Evolutionary conservation across 2,329 filamentous ascomycete species (phyloP).

Genomic region (Neopestalotiopsis clavispora): DNA sequence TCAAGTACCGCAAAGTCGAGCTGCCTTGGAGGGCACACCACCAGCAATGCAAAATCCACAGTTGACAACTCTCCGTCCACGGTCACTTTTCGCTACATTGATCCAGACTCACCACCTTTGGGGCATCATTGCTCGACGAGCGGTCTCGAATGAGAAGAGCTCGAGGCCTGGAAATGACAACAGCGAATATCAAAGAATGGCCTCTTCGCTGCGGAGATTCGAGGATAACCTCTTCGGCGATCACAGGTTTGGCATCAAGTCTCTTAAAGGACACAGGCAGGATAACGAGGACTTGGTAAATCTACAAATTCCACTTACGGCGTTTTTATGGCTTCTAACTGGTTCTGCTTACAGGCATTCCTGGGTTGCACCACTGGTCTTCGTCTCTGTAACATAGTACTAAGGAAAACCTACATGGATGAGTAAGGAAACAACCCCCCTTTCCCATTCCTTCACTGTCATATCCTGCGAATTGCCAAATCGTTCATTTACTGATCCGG

Average conservation of each 20-base stretch:
- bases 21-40: slow-evolving; percentile 57
- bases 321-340: not conserved
- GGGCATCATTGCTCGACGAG: slow-evolving; percentile 55
- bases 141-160: slow-evolving; percentile 49
- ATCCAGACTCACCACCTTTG: slow-evolving; percentile 61
- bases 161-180: slow-evolving; percentile 50
- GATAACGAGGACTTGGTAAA: slow-evolving; percentile 55
- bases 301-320: not conserved
- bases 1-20: slow-evolving; percentile 51
- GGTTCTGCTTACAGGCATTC: slow-evolving; percentile 48
- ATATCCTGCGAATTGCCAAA: no score
- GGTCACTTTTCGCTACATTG: slow-evolving; percentile 59
- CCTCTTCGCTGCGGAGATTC: slow-evolving; percentile 50
- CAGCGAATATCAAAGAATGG: slow-evolving; percentile 54
- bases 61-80: slow-evolving; percentile 46
- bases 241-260: slow-evolving; percentile 50
- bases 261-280: slow-evolving; percentile 50
- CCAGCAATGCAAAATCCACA: slow-evolving; percentile 52
- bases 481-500: not conserved
- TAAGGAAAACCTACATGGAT: slow-evolving; percentile 57
- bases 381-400: slow-evolving; percentile 60
- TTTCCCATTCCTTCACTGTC: not conserved
- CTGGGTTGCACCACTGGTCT: slow-evolving; percentile 60
- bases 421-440: slow-evolving; percentile 43
- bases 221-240: slow-evolving; percentile 51